These are phyloP conservation scores for Tylopilus plumbeoviolaceoides DNA, from an alignment of 768 basidiomycete genomes.

Conservation along the genomic window DNA sequence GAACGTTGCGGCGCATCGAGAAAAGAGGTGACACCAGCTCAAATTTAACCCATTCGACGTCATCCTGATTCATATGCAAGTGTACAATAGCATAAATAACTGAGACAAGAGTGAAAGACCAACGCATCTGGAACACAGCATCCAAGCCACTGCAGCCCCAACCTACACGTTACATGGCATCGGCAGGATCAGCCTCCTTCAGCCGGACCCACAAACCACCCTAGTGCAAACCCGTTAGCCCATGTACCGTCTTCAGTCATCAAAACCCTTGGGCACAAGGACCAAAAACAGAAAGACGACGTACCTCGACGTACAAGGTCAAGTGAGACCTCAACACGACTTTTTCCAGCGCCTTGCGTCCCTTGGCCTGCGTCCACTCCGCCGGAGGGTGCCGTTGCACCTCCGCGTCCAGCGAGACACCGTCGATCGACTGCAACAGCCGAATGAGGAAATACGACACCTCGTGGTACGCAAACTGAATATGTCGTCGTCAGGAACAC, in stretches of 20 bases:
- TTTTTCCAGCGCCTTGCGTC: conserved; percentile 39
- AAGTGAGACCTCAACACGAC: conserved; percentile 37
- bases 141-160: too few species aligned
- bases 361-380: conserved; percentile 30
- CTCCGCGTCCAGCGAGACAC: conserved; percentile 36
- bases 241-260: too few species aligned
- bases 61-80: too few species aligned
- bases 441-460: conserved; percentile 52
- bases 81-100: too few species aligned
- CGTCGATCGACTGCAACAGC: conserved; percentile 46
- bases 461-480: conserved; percentile 53
- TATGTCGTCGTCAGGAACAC: not conserved
- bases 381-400: conserved; percentile 33
- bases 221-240: conserved; percentile 1
- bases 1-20: too few species aligned
- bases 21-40: too few species aligned
- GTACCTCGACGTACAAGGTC: conserved; percentile 41
- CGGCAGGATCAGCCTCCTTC: conserved; percentile 12
- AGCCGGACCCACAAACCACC: conserved; percentile 26
- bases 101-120: too few species aligned
- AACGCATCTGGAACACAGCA: too few species aligned
- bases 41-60: too few species aligned
- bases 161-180: not conserved
- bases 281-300: conserved; percentile 5
- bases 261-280: too few species aligned